Evolutionary conservation across 176 grass and related monocot species (phyloP).

Genomic region (Phyllostachys edulis): DNA sequence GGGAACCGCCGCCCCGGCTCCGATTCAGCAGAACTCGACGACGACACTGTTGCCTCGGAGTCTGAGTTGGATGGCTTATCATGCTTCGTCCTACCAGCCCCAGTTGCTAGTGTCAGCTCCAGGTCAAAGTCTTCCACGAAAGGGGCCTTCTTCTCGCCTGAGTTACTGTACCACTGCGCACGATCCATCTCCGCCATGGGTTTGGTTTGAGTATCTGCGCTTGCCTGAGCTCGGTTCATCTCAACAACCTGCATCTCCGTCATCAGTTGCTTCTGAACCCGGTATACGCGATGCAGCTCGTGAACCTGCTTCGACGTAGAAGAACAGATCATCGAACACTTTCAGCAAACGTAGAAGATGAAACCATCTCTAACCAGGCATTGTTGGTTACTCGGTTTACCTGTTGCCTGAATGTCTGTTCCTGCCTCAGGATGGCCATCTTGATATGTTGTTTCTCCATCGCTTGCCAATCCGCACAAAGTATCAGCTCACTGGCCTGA

Average conservation of each 20-base stretch:
- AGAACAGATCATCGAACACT: neutral
- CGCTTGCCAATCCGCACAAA: neutral
- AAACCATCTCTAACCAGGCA: neutral
- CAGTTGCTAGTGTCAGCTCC: conserved; percentile 69
- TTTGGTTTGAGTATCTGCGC: neutral
- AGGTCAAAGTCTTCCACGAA: conserved; percentile 50
- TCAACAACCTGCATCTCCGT: conserved; percentile 37
- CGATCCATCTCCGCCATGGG: neutral
- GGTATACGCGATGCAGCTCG: conserved; percentile 61
- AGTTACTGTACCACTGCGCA: conserved; percentile 12
- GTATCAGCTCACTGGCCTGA: conserved; percentile 7
- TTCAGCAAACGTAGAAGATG: neutral
- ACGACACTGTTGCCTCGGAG: conserved; percentile 47
- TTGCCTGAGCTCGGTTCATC: conserved; percentile 22
- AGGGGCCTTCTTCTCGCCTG: neutral
- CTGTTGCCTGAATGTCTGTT: conserved; percentile 75
- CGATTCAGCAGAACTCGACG: conserved; percentile 51
- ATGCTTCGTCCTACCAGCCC: conserved; percentile 40
- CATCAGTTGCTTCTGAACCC: conserved; percentile 67
- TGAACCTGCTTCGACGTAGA: conserved; percentile 50
- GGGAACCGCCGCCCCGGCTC: conserved; percentile 19
- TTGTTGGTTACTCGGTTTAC: conserved; percentile 27
- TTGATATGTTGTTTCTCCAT: conserved; percentile 75
- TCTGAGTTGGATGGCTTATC: conserved; percentile 52
- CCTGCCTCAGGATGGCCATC: conserved; percentile 70